These are phyloP conservation scores for Ricinus communis DNA, from an alignment of 345 rosid species.

Conservation along the genomic window DNA sequence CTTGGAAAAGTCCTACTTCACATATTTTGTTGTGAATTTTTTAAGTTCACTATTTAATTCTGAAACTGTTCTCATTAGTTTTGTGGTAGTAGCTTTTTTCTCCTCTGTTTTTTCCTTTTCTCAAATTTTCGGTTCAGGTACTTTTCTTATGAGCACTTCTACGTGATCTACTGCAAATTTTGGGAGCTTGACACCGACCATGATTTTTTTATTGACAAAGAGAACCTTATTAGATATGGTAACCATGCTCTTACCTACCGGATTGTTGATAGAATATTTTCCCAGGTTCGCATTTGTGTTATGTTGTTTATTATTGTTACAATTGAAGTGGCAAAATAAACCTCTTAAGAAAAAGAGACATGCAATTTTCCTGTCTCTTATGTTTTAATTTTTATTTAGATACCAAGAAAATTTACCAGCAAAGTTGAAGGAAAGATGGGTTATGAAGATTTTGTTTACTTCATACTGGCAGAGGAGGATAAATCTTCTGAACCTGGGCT, in stretches of 20 bases:
- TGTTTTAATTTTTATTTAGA: conserved; percentile 34
- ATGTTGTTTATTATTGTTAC: neutral
- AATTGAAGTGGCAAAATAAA: neutral
- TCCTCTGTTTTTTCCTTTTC: neutral
- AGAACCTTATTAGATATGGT: conserved; percentile 93
- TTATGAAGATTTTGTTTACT: conserved; percentile 94
- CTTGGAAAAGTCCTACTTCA: neutral
- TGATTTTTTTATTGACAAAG: conserved; percentile 95
- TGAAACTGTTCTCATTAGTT: neutral
- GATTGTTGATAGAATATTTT: conserved; percentile 87
- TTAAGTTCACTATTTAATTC: neutral
- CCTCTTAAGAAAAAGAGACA: neutral
- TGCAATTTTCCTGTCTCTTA: neutral
- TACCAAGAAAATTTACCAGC: conserved; percentile 84
- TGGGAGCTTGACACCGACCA: conserved; percentile 99
- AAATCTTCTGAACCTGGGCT: conserved; percentile 93
- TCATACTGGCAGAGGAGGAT: conserved; percentile 94
- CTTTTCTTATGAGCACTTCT: conserved; percentile 94
- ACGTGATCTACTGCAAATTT: conserved; percentile 96
- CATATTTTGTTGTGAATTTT: neutral
- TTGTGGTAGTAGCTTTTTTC: neutral
- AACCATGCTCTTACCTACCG: conserved; percentile 96
- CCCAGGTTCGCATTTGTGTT: conserved; percentile 60
- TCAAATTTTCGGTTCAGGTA: conserved; percentile 46
- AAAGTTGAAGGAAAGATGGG: conserved; percentile 89